phyloP scores from a whole-genome alignment of 164 flowering plant species.

The Dillenia turbinata region DNA sequence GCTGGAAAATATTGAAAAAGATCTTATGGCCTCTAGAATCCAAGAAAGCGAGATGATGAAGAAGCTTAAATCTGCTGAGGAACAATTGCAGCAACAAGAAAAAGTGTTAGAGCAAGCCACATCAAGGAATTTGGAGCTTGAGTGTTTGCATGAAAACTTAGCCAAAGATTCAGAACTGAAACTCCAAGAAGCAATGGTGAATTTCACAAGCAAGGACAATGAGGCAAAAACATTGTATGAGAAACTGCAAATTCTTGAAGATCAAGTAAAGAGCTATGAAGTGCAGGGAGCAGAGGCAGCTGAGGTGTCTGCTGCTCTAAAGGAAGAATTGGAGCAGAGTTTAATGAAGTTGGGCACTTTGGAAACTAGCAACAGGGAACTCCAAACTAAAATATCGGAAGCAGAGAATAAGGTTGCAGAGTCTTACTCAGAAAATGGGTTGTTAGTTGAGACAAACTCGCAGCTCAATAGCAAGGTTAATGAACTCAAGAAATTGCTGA shows the following conservation, averaged over 20 bases:
- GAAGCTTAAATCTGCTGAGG: constrained; percentile 67
- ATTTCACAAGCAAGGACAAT: constrained; percentile 38
- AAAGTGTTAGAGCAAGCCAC: constrained; percentile 43
- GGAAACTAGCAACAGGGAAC: constrained; percentile 52
- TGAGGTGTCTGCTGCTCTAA: constrained; percentile 38
- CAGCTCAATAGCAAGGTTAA: constrained; percentile 57
- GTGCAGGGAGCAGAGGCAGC: constrained; percentile 40
- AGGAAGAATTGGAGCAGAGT: constrained; percentile 45
- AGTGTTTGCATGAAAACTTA: constrained; percentile 38
- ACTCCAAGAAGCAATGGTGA: constrained; percentile 47
- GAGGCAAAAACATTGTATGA: constrained; percentile 49
- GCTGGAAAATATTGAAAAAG: constrained; percentile 47
- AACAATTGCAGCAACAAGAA: constrained; percentile 44
- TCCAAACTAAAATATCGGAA: constrained; percentile 40
- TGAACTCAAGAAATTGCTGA: constrained; percentile 61
- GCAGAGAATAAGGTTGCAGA: constrained; percentile 52
- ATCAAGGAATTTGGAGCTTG: constrained; percentile 50
- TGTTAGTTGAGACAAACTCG: constrained; percentile 58
- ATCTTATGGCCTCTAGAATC: constrained; percentile 42
- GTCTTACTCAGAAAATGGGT: constrained; percentile 56
- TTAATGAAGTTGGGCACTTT: constrained; percentile 33
- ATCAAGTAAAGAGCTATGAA: constrained; percentile 36
- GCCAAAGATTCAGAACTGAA: constrained; percentile 53
- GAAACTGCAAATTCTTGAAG: constrained; percentile 47
- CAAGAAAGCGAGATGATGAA: constrained; percentile 53